A percentile compares a stretch with the other conserved stretches of the same genome.
Conservation (phyloP, 2,329 filamentous ascomycete species). For the Tolypocladium nubicola region DNA sequence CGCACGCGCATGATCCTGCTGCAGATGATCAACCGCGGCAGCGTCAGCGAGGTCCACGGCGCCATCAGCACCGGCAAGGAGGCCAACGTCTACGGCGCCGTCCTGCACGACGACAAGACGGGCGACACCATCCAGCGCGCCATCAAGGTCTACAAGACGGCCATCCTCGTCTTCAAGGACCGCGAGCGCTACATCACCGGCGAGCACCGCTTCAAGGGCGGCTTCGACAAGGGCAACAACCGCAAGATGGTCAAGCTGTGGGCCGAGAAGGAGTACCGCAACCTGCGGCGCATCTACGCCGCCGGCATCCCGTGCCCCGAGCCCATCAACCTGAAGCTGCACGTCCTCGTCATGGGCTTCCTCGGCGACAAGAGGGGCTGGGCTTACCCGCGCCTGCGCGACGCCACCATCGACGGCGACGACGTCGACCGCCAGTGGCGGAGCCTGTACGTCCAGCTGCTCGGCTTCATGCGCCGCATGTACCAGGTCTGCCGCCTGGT, state of each 20-base stretch:
- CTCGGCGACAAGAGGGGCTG: constrained; percentile 79
- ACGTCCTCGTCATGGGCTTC: constrained; percentile 93
- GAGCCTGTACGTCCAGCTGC: constrained; percentile 67
- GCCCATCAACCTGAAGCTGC: constrained; percentile 79
- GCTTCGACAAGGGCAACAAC: constrained; percentile 90
- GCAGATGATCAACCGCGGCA: constrained; percentile 87
- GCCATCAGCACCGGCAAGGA: constrained; percentile 96
- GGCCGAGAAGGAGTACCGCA: constrained; percentile 98
- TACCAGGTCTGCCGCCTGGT: constrained; percentile 89
- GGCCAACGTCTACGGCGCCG: constrained; percentile 92
- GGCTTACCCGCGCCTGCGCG: constrained; percentile 79
- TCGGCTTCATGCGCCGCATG: constrained; percentile 84
- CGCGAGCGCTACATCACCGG: constrained; percentile 91
- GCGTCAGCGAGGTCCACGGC: constrained; percentile 86
- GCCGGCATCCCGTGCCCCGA: constrained; percentile 87
- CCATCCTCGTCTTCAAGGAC: constrained; percentile 96
- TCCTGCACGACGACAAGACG: constrained; percentile 47
- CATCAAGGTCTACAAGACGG: constrained; percentile 98
- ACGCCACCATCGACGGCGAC: constrained; percentile 63
- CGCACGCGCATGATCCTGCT: constrained; percentile 90
- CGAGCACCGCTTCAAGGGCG: constrained; percentile 82
- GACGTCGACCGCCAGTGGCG: constrained; percentile 65
- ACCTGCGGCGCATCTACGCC: constrained; percentile 72
- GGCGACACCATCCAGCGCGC: constrained; percentile 60
- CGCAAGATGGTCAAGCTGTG: constrained; percentile 96